Percentiles rank a stretch among this genome's conserved stretches.
phyloP scores from a whole-genome alignment of 2,329 filamentous ascomycete genomes.

The Fusarium protoensiforme region DNA sequence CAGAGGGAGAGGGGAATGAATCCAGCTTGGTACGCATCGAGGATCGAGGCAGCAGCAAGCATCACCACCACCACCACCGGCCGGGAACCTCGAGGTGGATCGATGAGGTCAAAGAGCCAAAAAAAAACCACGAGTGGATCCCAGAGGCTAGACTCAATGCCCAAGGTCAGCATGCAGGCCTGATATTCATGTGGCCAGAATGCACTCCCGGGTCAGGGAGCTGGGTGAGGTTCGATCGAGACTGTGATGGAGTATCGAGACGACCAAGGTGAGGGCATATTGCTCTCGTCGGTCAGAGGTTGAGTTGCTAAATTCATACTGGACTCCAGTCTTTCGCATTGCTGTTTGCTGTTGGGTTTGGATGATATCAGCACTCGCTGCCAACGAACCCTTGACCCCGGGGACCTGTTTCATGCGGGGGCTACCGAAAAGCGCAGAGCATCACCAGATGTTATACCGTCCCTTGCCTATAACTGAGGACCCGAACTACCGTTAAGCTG shows the following conservation, averaged over 20 bases:
- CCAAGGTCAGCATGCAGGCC: not conserved
- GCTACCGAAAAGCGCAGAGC: conserved; percentile 11
- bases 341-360: conserved; percentile 19
- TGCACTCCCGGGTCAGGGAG: not conserved
- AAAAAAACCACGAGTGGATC: not conserved
- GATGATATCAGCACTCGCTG: conserved; percentile 10
- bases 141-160: conserved; percentile 5
- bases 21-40: not conserved
- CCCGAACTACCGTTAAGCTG: conserved; percentile 8
- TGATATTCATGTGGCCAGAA: not conserved
- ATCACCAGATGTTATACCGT: conserved; percentile 12
- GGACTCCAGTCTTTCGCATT: conserved; percentile 10
- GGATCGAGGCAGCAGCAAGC: conserved; percentile 3
- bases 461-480: conserved; percentile 18
- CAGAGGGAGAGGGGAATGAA: conserved; percentile 5
- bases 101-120: not conserved
- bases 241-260: not conserved
- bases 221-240: not conserved
- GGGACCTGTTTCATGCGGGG: conserved; percentile 33
- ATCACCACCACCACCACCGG: not conserved
- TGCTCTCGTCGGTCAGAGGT: not conserved
- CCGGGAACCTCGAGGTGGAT: not conserved
- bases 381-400: conserved; percentile 22
- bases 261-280: not conserved
- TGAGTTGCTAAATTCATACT: not conserved